These are phyloP conservation scores for Cladophialophora yegresii DNA, from an alignment of 2,329 filamentous ascomycete species.

Conservation along the genomic window DNA sequence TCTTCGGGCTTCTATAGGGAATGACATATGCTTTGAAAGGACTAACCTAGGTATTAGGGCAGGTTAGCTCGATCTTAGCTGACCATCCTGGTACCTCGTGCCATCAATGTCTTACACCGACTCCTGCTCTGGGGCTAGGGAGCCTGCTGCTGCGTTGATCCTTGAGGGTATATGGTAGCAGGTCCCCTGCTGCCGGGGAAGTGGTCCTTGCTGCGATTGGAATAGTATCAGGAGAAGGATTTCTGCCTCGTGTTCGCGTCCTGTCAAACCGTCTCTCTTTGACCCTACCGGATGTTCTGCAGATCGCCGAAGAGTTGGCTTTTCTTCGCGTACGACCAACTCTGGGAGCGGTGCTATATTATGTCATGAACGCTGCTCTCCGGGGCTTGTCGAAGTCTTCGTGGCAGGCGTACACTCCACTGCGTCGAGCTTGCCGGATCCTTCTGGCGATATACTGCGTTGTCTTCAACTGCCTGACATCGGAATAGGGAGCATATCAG, in stretches of 20 bases:
- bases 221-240: not conserved
- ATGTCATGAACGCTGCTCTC: not conserved
- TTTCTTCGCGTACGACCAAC: not conserved
- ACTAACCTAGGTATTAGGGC: not conserved
- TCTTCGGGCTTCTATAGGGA: not conserved
- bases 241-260: not conserved
- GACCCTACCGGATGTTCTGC: not conserved
- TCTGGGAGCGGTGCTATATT: not conserved
- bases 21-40: not conserved
- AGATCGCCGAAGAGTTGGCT: not conserved
- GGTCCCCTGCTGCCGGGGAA: not conserved
- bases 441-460: not conserved
- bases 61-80: not conserved
- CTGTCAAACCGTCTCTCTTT: not conserved
- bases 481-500: not conserved
- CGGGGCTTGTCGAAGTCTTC: not conserved
- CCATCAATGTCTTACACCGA: not conserved
- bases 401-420: not conserved
- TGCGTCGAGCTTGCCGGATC: not conserved
- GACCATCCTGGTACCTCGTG: not conserved
- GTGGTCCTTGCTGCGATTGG: not conserved
- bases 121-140: not conserved
- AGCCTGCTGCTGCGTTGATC: not conserved
- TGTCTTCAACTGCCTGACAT: not conserved
- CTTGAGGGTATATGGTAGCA: not conserved